Evolutionary conservation across 208 protist species (phyloP), one percentile per base, ranked within the genome.

Genomic region (Acanthamoeba triangularis): DNA sequence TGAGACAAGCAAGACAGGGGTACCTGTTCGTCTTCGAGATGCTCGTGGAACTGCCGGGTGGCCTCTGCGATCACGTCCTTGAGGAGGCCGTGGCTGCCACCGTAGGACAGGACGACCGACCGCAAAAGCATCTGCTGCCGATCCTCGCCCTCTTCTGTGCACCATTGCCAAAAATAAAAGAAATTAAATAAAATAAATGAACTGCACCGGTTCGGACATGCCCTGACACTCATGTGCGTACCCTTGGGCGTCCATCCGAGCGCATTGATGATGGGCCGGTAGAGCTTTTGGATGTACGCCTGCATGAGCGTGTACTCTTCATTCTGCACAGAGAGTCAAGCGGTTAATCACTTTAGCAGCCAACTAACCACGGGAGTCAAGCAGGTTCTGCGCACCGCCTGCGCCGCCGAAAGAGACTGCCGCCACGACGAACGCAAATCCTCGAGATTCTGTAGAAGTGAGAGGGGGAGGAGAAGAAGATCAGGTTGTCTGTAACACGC

Each of bases 51-150:
- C 49, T 63, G 80, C 10, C 80, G 80, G 20, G 16, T 63, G 52
- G 80, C 80, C 49, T 88, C 80, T 16, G 41, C 49, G 52, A 63
- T 37, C 23, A 88, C 80, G n/a, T 88, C 80, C 52, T 88, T 88
- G 80, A 88, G 41, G 20, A 35, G 49, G n/a, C 80, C 80, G 25
- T 88, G 80, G 33, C 49, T 63, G 10, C 80, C 80, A 13, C 80
- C 80, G 49, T 88, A 88, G n/a, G 80, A 88, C 49, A 88, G 30
- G 25, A 88, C 80, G 7, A 88, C 80, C 49, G 80, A 88, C 49
- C 80, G 41, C 41, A 88, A 33, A 6, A 63, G 52, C 80, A 88
- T 88, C 30, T 88, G 80, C 28, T 88, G 80, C 28, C 80, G 18
- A 25, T 88, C 80, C 80, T 88, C 80, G 0, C 47, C 47, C 25